These are phyloP conservation scores for Schrenkiella parvula DNA, from an alignment of 345 rosid genomes.

Conservation along the genomic window DNA sequence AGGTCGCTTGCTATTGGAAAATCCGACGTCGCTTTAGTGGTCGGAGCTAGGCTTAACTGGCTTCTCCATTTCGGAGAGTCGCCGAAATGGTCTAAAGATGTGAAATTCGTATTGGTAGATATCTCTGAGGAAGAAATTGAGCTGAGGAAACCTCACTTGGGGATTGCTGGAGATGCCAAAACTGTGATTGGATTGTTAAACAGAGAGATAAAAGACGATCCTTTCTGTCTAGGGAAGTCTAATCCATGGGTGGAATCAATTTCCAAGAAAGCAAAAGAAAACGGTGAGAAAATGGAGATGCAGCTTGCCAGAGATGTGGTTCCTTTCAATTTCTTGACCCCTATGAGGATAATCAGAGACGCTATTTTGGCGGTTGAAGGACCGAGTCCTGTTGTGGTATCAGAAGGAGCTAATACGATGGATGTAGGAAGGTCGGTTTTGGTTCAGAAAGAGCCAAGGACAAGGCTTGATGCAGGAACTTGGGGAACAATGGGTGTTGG, in stretches of 20 bases:
- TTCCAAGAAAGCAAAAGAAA: slow-evolving; percentile 63
- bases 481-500: slow-evolving; percentile 99
- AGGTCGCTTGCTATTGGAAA: slow-evolving; percentile 94
- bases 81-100: slow-evolving; percentile 88
- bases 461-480: slow-evolving; percentile 98
- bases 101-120: slow-evolving; percentile 78
- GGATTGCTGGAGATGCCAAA: slow-evolving; percentile 81
- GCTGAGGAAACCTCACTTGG: slow-evolving; percentile 69
- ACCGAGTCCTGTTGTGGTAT: slow-evolving; percentile 83
- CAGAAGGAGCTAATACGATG: slow-evolving; percentile 98
- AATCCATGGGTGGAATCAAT: slow-evolving; percentile 86
- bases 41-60: slow-evolving; percentile 97
- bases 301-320: slow-evolving; percentile 88
- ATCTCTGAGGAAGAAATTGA: slow-evolving; percentile 73
- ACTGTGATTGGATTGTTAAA: slow-evolving; percentile 63
- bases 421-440: slow-evolving; percentile 92
- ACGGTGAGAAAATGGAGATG: slow-evolving; percentile 68
- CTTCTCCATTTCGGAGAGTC: slow-evolving; percentile 91
- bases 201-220: slow-evolving; percentile 81
- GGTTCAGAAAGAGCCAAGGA: slow-evolving; percentile 95
- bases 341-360: slow-evolving; percentile 94
- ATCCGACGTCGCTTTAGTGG: slow-evolving; percentile 86
- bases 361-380: slow-evolving; percentile 63
- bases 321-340: slow-evolving; percentile 88
- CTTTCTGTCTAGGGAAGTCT: slow-evolving; percentile 73